Evolutionary conservation across 805 yeast genomes (phyloP).

Genomic region (Candida tibetensis): DNA sequence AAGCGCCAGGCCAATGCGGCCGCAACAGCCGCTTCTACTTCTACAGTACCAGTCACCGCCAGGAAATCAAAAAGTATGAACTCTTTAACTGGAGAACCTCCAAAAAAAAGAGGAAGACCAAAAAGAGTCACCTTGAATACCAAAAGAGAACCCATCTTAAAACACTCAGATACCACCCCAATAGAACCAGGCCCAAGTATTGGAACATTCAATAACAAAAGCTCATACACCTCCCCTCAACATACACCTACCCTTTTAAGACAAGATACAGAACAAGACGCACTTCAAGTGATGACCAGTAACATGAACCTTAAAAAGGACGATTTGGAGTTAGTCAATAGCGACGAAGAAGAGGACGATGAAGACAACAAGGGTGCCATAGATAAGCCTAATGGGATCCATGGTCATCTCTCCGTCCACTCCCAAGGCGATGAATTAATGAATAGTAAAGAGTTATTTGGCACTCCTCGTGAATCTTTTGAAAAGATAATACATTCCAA

Average conservation of each 20-base stretch:
- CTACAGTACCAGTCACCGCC: slow-evolving; percentile 4
- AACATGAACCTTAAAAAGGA: slow-evolving; percentile 34
- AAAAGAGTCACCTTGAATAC: slow-evolving; percentile 27
- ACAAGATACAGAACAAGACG: slow-evolving; percentile 43
- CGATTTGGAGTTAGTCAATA: slow-evolving; percentile 35
- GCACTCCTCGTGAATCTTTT: slow-evolving; percentile 38
- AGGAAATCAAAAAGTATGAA: slow-evolving; percentile 15
- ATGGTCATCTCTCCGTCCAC: slow-evolving; percentile 6
- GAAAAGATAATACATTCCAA: slow-evolving; percentile 28
- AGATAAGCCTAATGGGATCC: slow-evolving; percentile 3
- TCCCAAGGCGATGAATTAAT: slow-evolving; percentile 33
- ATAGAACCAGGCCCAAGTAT: slow-evolving; percentile 29
- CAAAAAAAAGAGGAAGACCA: slow-evolving; percentile 38
- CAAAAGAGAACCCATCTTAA: slow-evolving; percentile 26
- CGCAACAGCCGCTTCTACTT: slow-evolving; percentile 3
- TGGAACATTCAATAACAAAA: slow-evolving; percentile 26
- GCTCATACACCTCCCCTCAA: slow-evolving; percentile 15
- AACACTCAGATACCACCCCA: slow-evolving; percentile 35
- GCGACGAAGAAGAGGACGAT: slow-evolving; percentile 29
- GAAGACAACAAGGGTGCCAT: slow-evolving; percentile 2
- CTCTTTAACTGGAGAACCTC: slow-evolving; percentile 25
- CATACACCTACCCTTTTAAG: slow-evolving; percentile 10
- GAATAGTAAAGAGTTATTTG: slow-evolving; percentile 40
- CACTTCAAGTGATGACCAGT: slow-evolving; percentile 32
- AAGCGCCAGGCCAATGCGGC: slow-evolving; percentile 22